Conservation (phyloP, 768 basidiomycete species). For the Agaricus blazei region DNA sequence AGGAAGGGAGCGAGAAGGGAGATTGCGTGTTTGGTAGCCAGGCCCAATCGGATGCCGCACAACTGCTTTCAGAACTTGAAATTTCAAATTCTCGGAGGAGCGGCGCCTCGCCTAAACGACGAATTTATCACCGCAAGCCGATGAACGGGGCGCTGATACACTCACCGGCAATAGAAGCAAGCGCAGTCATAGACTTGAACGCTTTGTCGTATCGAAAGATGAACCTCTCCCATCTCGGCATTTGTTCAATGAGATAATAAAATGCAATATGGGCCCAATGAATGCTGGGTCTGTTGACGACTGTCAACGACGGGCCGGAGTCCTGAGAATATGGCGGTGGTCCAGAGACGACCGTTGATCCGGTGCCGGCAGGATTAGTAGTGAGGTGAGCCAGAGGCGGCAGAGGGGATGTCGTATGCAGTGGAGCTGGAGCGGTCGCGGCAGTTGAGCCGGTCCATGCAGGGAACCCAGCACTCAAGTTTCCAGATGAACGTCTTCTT, state of each 20-base stretch:
- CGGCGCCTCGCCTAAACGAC: constrained; percentile 58
- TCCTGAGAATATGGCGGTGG: constrained; percentile 15
- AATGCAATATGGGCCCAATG: constrained; percentile 82
- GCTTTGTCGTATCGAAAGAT: constrained; percentile 76
- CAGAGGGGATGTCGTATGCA: constrained; percentile 34
- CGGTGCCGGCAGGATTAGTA: not conserved
- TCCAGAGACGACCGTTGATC: constrained; percentile 25
- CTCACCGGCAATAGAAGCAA: constrained; percentile 69
- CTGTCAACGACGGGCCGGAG: not conserved
- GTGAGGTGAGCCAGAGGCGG: constrained; percentile 22
- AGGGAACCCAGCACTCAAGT: not conserved
- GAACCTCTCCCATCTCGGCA: constrained; percentile 79
- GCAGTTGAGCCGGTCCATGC: not conserved
- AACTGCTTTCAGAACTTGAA: constrained; percentile 60
- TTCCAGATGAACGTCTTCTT: constrained; percentile 21
- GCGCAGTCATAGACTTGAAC: constrained; percentile 66
- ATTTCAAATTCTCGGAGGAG: constrained; percentile 73
- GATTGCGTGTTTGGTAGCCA: constrained; percentile 58
- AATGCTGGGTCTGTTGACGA: constrained; percentile 35
- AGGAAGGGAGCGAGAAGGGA: constrained; percentile 36
- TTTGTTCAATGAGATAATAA: constrained; percentile 74
- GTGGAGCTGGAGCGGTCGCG: no score
- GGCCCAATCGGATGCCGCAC: constrained; percentile 57
- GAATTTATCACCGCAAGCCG: not conserved
- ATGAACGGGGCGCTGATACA: not conserved